Base-by-base conservation (phyloP, 179 eudicot genomes). In the Beta macrorhiza region DNA sequence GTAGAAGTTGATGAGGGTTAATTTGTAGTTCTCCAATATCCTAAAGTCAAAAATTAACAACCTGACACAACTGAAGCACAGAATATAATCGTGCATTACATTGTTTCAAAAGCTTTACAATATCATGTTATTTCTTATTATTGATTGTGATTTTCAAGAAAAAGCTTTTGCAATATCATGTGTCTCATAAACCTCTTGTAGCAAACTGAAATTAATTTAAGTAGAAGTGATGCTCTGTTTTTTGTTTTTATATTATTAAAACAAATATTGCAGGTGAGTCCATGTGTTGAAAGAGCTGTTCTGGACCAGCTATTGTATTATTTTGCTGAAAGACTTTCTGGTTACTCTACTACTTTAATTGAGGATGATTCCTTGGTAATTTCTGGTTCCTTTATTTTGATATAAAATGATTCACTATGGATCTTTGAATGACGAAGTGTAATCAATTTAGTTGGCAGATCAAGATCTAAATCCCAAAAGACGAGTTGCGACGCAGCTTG, bases 401-500 rank as follows among this genome's bases (percentile, higher is more conserved):
- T 44, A 5, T 16, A 4, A 44, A 4, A n/a, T 44, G 49, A 3
- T 76, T 45, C 29, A 68, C 19, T 49, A 64, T 67, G 61, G 20
- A 72, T 45, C 63, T 79, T 44, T 44, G 42, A 61, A 42, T 78
- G 65, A 82, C 47, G 15, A 19, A n/a, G n/a, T 51, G 67, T 79
- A 45, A 58, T 78, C 51, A 77, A 69, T 72, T 62, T 76, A 97
- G 99, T 85, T 97, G 89, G 90, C 87, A 83, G 97, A 92, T 87
- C 61, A 29, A 81, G 84, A 85, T 84, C 75, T 94, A 84, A 88
- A 89, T 82, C 97, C 98, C 77, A 97, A 89, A 87, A 90, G 77
- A 83, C 90, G 92, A 90, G 99, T 97, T 82, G 98, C 98, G 32
- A 97, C 98, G 11, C 93, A 90, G 85, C 97, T 97, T 82, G 93